Evolutionary conservation across 2,329 filamentous ascomycete genomes (phyloP).

Genomic region (Trichophyton simii): DNA sequence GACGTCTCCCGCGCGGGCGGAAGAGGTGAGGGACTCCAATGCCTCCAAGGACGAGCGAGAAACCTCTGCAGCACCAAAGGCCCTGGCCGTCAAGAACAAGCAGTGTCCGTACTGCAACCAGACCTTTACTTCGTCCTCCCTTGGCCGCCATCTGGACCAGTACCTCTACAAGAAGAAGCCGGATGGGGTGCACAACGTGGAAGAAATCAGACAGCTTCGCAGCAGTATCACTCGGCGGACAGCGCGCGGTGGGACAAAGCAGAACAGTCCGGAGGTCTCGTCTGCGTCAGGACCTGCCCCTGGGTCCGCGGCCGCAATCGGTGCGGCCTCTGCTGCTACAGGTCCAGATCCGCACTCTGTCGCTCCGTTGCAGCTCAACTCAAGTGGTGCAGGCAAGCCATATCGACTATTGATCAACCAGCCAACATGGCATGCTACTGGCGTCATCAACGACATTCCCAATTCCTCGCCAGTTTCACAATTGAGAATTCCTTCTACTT

Average conservation of each 20-base stretch:
- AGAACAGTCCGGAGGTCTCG: slow-evolving; percentile 46
- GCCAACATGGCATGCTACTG: slow-evolving; percentile 62
- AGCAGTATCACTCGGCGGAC: slow-evolving; percentile 79
- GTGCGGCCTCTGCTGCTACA: slow-evolving; percentile 13
- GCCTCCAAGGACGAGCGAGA: slow-evolving; percentile 4
- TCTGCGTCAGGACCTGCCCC: neutral
- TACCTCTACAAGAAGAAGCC: slow-evolving; percentile 93
- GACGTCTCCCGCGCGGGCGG: slow-evolving; percentile 6
- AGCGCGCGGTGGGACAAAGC: slow-evolving; percentile 52
- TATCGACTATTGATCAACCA: slow-evolving; percentile 44
- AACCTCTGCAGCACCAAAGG: slow-evolving; percentile 17
- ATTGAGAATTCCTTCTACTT: slow-evolving; percentile 9
- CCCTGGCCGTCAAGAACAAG: slow-evolving; percentile 62
- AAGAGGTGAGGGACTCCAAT: slow-evolving; percentile 8
- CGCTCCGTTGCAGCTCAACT: slow-evolving; percentile 24
- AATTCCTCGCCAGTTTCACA: slow-evolving; percentile 20
- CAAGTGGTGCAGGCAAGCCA: slow-evolving; percentile 21
- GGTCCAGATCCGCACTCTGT: slow-evolving; percentile 22
- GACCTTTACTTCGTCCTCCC: slow-evolving; percentile 81
- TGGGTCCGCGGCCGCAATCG: neutral
- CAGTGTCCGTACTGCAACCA: slow-evolving; percentile 79
- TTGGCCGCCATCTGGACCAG: slow-evolving; percentile 84
- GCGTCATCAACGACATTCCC: slow-evolving; percentile 64
- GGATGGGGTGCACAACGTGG: slow-evolving; percentile 81
- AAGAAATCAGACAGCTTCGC: slow-evolving; percentile 71